Conservation (phyloP, 345 rosid species). For the Eucalyptus sp. region DNA sequence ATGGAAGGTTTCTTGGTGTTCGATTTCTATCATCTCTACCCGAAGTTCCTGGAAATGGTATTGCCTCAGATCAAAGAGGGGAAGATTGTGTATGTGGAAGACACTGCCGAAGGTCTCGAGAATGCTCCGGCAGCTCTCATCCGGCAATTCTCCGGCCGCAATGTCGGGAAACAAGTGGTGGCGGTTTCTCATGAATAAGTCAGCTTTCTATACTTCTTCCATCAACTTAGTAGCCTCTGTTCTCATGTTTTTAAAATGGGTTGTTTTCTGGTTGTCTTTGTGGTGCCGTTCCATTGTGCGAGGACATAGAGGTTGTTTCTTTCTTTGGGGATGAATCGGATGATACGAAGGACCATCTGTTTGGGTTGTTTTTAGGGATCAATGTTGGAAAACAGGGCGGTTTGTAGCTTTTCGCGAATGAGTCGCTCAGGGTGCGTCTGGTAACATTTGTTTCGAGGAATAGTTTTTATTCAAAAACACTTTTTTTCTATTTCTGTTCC, state of each 20-base stretch:
- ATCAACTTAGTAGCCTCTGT: not conserved
- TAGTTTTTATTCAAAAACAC: too few species aligned
- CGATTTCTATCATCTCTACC: conserved; percentile 2
- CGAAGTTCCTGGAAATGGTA: conserved; percentile 9
- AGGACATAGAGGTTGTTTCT: not conserved
- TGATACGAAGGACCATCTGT: not conserved
- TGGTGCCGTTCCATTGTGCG: not conserved
- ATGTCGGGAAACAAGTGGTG: conserved; percentile 12
- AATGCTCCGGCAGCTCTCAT: not conserved
- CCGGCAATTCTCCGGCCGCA: not conserved
- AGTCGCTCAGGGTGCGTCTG: accelerated
- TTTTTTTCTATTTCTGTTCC: accelerated
- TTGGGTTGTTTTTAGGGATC: not conserved
- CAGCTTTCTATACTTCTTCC: not conserved
- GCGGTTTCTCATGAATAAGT: not conserved
- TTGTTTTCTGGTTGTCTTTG: not conserved
- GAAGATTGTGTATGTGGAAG: conserved; percentile 6
- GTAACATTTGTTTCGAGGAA: accelerated
- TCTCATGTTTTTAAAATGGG: not conserved
- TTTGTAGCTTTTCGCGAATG: not conserved
- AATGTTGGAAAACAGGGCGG: not conserved
- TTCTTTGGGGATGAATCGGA: not conserved
- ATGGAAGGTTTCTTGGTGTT: conserved; percentile 4
- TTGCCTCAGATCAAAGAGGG: conserved; percentile 10
- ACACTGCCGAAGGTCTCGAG: conserved; percentile 1